Base-by-base conservation (phyloP, 805 yeast species). In the Millerozyma acaciae region DNA sequence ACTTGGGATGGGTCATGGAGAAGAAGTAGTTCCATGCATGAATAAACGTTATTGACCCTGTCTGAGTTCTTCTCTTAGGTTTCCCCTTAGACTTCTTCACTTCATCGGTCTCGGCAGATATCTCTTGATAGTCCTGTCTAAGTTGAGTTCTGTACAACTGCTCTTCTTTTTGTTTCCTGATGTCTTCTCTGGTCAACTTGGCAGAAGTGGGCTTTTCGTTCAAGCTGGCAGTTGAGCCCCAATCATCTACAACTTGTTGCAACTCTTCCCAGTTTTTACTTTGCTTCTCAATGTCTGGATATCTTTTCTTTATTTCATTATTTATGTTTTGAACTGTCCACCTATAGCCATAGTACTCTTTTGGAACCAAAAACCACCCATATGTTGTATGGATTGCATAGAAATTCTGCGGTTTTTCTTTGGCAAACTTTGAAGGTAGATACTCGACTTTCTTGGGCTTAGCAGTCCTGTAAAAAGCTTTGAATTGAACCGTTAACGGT, bases 21-120 rank as follows among this genome's bases (percentile, higher is more conserved):
- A 48, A 37, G 39, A 39, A 62, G 35, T 58, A 62, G 46, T 62
- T 62, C 65, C 66, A 62, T 1, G 67, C 66, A 34, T 62, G 55
- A 16, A 53, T 53, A 37, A 49, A 43, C 9, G 54, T 52, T 20
- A 61, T 37, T 24, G 52, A 21, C 28, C 38, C 43, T 8, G 24
- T 20, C 27, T 40, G 29, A 26, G 44, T 26, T 27, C 39, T 25
- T 29, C 34, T 37, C 17, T 31, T 32, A 9, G 14, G 35, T 20
- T n/a, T 22, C 19, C 29, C 15, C 21, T 31, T 28, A 14, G 18
- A 14, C 20, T 21, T 34, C 6, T 15, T 12, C 13, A n/a, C 13
- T 15, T 7, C 13, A 28, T 8, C 27, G 21, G 33, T 9, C 18
- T 10, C 28, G 7, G 32, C 16, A 16, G 22, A 16, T 12, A 16